Base-by-base conservation (phyloP, 495 filamentous ascomycete genomes). In the Xylaria cubensis region DNA sequence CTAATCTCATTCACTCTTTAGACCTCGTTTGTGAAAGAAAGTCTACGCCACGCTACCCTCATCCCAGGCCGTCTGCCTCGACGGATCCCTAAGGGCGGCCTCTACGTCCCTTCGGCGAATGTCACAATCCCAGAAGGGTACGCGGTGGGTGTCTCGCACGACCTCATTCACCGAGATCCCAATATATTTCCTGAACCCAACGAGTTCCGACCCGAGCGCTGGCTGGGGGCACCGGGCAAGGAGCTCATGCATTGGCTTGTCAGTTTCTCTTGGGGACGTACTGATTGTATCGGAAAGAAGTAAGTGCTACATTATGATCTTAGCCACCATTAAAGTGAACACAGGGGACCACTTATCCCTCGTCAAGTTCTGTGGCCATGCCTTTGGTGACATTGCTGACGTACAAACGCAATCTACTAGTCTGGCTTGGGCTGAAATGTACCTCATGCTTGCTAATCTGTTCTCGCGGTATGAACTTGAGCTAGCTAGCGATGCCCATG, bases 201-300 rank as follows among this genome's bases (percentile, higher is more conserved):
- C 12, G 48, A 51, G 48, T 51, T 51, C 48, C 48, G n/a, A 6
- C 48, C 48, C 5, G 48, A 51, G 48, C 48, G 48, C 0, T 51
- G 48, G 48, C 17, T 51, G 48, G 48, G 48, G 48, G 5, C 1
- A 15, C n/a, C 13, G 48, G 48, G 32, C 32, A 51, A 51, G 48
- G 48, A 51, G n/a, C 48, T 51, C 17, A 19, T 21, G 48, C 48
- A 51, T 51, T 51, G 48, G 48, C 48, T 51, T 51, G 48, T 51
- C 17, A 51, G 48, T 15, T 51, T 51, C 17, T 51, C 48, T 19
- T 51, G 48, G 48, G 48, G 48, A 34, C 48, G 48, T 1, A 51
- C 48, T 19, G 48, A 51, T 51, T 51, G 48, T 51, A 51, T 51
- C n/a, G 48, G 48, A 15, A 51, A 51, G 48, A 51, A 51, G 48